These are phyloP conservation scores for Zymoseptoria passerinii DNA, from an alignment of 2,329 filamentous ascomycete genomes.

Conservation along the genomic window DNA sequence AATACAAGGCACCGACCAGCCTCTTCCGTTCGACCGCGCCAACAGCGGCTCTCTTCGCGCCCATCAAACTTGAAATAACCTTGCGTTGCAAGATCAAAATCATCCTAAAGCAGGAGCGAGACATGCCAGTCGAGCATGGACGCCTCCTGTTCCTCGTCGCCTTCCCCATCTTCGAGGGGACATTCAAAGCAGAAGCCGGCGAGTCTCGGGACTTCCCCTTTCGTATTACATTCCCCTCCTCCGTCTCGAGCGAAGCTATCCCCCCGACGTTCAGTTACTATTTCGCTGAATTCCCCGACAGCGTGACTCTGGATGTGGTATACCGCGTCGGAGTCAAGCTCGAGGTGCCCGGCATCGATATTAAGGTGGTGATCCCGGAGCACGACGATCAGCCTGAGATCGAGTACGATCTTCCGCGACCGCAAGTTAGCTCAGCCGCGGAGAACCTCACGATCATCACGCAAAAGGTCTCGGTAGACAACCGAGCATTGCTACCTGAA, in stretches of 20 bases:
- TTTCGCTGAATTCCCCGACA: slow-evolving; percentile 13
- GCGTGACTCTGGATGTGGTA: slow-evolving; percentile 8
- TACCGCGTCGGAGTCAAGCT: slow-evolving; percentile 9
- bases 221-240: slow-evolving; percentile 6
- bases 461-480: slow-evolving; percentile 11
- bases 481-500: slow-evolving; percentile 15
- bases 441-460: slow-evolving; percentile 6
- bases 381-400: slow-evolving; percentile 4
- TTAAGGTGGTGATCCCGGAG: slow-evolving; percentile 5
- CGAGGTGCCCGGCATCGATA: slow-evolving; percentile 15
- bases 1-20: slow-evolving; percentile 7
- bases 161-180: slow-evolving; percentile 9
- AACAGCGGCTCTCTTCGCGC: slow-evolving; percentile 15
- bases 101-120: slow-evolving; percentile 8
- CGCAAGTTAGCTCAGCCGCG: slow-evolving; percentile 2
- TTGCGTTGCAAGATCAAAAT: slow-evolving; percentile 9
- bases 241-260: neutral
- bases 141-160: slow-evolving; percentile 4
- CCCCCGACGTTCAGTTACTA: slow-evolving; percentile 9
- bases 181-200: slow-evolving; percentile 12
- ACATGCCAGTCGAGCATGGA: slow-evolving; percentile 12
- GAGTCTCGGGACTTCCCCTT: slow-evolving; percentile 9
- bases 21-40: slow-evolving; percentile 9
- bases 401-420: slow-evolving; percentile 1
- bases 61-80: slow-evolving; percentile 6